Evolutionary conservation across 2,329 filamentous ascomycete genomes (phyloP).

Genomic region (Alternaria ethzedia): DNA sequence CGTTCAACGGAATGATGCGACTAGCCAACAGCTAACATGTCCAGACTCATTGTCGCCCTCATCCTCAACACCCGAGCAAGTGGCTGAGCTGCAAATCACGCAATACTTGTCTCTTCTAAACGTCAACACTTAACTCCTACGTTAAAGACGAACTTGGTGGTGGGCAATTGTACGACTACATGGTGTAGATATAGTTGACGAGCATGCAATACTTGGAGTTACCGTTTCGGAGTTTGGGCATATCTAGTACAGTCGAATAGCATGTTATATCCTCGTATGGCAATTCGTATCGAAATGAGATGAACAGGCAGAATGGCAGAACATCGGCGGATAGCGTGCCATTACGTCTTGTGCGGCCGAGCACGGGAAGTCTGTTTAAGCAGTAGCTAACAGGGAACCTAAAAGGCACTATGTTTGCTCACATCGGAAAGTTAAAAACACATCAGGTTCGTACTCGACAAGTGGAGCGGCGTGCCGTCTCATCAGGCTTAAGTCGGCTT

Average conservation of each 20-base stretch:
- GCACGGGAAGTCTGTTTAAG: background rate
- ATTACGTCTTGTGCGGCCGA: background rate
- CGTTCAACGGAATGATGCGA: constrained; percentile 35
- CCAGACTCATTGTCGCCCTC: constrained; percentile 86
- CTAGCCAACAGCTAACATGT: constrained; percentile 16
- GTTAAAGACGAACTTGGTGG: background rate
- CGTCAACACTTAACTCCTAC: background rate
- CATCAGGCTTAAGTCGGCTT: constrained; percentile 13
- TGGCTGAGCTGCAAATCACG: constrained; percentile 49
- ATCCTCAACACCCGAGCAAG: constrained; percentile 89
- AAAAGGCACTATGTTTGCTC: background rate
- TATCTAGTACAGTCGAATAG: constrained; percentile 1
- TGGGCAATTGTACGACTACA: constrained; percentile 38
- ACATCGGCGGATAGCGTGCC: background rate
- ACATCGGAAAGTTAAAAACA: background rate
- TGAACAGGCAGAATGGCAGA: background rate
- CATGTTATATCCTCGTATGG: background rate
- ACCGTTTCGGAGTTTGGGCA: constrained; percentile 25
- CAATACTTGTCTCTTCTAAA: background rate
- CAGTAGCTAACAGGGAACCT: background rate
- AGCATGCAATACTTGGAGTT: constrained; percentile 25
- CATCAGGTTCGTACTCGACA: background rate
- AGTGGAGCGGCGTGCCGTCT: background rate
- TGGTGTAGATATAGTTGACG: constrained; percentile 28
- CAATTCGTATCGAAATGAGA: background rate